These are phyloP conservation scores for Picochlorum sp. DNA, from an alignment of 139 green algal genomes.

Conservation along the genomic window DNA sequence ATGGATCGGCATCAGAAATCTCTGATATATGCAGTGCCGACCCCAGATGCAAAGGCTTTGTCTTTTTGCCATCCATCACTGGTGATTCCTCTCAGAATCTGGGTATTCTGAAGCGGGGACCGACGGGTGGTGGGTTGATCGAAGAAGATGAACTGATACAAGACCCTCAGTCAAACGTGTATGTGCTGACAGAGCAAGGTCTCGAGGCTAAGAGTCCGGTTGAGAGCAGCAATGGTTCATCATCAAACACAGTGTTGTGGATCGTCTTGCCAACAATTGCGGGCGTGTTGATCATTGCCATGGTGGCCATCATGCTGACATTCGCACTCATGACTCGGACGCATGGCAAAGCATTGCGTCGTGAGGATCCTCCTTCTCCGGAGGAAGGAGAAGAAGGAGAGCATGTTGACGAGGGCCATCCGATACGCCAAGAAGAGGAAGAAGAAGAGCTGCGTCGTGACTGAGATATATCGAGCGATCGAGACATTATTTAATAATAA, in stretches of 20 bases:
- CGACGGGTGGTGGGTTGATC: neutral
- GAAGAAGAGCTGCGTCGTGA: too few relatives aligned
- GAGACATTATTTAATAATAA: too few relatives aligned
- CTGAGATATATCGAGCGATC: too few relatives aligned
- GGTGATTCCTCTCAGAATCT: neutral
- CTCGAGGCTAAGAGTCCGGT: neutral
- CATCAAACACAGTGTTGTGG: conserved; percentile 4
- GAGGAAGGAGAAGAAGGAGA: too few relatives aligned
- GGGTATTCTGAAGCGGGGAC: neutral
- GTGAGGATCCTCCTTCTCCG: too few relatives aligned
- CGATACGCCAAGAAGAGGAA: too few relatives aligned
- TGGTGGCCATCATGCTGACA: neutral
- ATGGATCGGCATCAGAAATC: neutral
- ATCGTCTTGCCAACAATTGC: conserved; percentile 23
- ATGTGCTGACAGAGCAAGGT: neutral
- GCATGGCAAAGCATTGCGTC: neutral
- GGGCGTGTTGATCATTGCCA: neutral
- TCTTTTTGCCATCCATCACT: neutral
- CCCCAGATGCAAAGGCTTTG: neutral
- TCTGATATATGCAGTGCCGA: neutral
- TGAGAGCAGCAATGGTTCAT: too few relatives aligned
- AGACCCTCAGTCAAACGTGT: neutral
- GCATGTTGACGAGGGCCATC: too few relatives aligned
- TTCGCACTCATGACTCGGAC: conserved; percentile 6
- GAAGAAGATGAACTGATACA: neutral